A percentile compares a stretch with the other conserved stretches of the same genome.
Conservation (phyloP, 805 yeast genomes). For the Debaryomyces hansenii region DNA sequence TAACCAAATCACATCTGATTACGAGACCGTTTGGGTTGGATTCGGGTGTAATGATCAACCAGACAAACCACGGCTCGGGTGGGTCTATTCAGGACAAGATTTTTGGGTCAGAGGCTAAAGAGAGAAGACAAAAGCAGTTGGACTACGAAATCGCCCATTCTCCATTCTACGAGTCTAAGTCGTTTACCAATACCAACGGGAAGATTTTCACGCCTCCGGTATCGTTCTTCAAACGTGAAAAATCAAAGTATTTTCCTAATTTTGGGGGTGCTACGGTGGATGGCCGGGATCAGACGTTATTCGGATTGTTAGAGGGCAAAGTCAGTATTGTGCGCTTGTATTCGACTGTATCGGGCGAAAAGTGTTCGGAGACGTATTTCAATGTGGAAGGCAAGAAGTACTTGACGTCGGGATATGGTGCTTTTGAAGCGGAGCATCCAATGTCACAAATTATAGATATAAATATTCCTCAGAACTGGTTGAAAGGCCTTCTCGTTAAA, state of each 20-base stretch:
- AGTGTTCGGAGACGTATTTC: slow-evolving; percentile 63
- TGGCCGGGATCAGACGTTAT: slow-evolving; percentile 35
- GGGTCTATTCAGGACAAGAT: slow-evolving; percentile 20
- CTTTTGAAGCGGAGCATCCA: slow-evolving; percentile 45
- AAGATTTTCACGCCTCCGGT: slow-evolving; percentile 81
- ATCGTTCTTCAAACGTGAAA: slow-evolving; percentile 72
- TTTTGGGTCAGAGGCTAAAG: slow-evolving; percentile 36
- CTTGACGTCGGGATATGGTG: slow-evolving; percentile 34
- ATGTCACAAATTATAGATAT: slow-evolving; percentile 73
- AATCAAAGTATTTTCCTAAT: slow-evolving; percentile 81
- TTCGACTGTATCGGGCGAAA: slow-evolving; percentile 69
- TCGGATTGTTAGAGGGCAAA: slow-evolving; percentile 44
- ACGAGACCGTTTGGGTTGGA: slow-evolving; percentile 42
- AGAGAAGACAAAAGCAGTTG: slow-evolving; percentile 35
- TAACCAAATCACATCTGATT: slow-evolving; percentile 29
- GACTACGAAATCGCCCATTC: slow-evolving; percentile 45
- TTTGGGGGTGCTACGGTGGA: slow-evolving; percentile 56
- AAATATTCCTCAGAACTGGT: slow-evolving; percentile 69
- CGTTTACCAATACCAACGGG: slow-evolving; percentile 72
- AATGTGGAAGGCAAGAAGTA: slow-evolving; percentile 42
- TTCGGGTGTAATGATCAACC: slow-evolving; percentile 26
- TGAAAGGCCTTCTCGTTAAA: slow-evolving; percentile 63
- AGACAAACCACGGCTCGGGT: slow-evolving; percentile 13
- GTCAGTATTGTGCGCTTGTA: slow-evolving; percentile 65
- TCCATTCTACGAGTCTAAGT: slow-evolving; percentile 43